Evolutionary conservation across 768 basidiomycete genomes (phyloP), one percentile per base, ranked within the genome.

Genomic region (Rhizopogon rudus): DNA sequence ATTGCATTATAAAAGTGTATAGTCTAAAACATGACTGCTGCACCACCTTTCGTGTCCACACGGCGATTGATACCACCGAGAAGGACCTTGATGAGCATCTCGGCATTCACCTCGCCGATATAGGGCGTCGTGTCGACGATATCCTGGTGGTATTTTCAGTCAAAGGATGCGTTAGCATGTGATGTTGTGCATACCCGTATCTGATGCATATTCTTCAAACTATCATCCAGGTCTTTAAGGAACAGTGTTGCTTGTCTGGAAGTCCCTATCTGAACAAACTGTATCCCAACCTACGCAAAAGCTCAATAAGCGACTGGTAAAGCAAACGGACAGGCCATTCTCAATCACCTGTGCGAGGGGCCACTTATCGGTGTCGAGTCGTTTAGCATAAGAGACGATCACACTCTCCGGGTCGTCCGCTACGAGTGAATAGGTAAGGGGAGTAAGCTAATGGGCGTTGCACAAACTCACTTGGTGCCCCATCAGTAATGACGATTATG

Each of bases 51-150:
- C 44, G 62, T 57, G 58, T 82, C 81, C 9, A 80, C 69, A 14
- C 78, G 68, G 3, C 84, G 75, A 63, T 86, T 84, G 52, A 88
- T 81, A 1, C 84, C 87, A 31, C 86, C 86, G 20, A 87, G 67
- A 9, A 88, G 71, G 37, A 83, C 79, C 67, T 88, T 88, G 53
- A 81, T 75, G 55, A 88, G 65, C 56, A 75, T 66, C 17, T 78
- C 76, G 0, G 76, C 74, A 40, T 65, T 76, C 56, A 87, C 59
- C 29, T 71, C 52, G 10, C 71, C 76, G 6, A 67, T 64, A 59
- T 77, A 86, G 4, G 79, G 79, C 0, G 83, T 84, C 3, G 84
- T 87, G 61, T 88, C 87, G 0, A 89, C 84, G 22, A 88, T 88
- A 61, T 89, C 87, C 75, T 84, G 55, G 51, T 35, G 10, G 40